These are phyloP conservation scores for Platismatia glauca DNA, from an alignment of 495 filamentous ascomycete genomes.

Conservation along the genomic window DNA sequence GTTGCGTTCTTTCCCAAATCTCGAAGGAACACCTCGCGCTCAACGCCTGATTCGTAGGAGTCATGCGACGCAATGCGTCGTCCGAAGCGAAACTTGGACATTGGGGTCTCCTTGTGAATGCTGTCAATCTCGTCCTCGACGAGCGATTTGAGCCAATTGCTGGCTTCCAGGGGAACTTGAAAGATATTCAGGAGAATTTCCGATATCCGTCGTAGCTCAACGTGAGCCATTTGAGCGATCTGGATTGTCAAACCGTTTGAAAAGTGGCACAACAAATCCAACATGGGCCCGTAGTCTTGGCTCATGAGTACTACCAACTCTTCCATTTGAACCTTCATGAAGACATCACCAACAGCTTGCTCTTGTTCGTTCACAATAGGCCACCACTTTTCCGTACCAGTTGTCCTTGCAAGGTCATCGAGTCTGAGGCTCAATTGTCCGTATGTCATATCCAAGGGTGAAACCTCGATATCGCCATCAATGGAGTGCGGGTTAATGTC, in stretches of 20 bases:
- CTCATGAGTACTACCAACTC: slow-evolving; percentile 83
- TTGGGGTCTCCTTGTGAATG: slow-evolving; percentile 64
- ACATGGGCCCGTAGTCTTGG: slow-evolving; percentile 74
- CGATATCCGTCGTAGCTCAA: slow-evolving; percentile 66
- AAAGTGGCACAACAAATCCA: slow-evolving; percentile 78
- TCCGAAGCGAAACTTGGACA: slow-evolving; percentile 59
- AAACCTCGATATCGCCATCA: slow-evolving; percentile 44
- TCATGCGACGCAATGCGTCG: slow-evolving; percentile 74
- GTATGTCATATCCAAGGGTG: slow-evolving; percentile 49
- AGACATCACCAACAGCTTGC: slow-evolving; percentile 73
- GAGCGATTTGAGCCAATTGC: slow-evolving; percentile 85
- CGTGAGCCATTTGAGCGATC: slow-evolving; percentile 70
- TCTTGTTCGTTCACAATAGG: slow-evolving; percentile 64
- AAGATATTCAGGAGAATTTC: slow-evolving; percentile 89
- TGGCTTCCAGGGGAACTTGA: slow-evolving; percentile 82
- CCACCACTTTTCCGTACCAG: slow-evolving; percentile 86
- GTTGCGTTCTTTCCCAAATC: slow-evolving; percentile 49
- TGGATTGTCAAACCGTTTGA: slow-evolving; percentile 73
- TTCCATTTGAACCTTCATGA: slow-evolving; percentile 74
- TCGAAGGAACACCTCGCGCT: slow-evolving; percentile 53
- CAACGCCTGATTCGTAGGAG: slow-evolving; percentile 52
- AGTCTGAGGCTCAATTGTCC: slow-evolving; percentile 77
- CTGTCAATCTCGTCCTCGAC: slow-evolving; percentile 97
- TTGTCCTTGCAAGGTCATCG: slow-evolving; percentile 70
- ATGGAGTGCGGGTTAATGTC: slow-evolving; percentile 37